These are phyloP conservation scores for Chlamydomonas sphaeroides DNA, from an alignment of 139 green algal genomes.

Conservation along the genomic window DNA sequence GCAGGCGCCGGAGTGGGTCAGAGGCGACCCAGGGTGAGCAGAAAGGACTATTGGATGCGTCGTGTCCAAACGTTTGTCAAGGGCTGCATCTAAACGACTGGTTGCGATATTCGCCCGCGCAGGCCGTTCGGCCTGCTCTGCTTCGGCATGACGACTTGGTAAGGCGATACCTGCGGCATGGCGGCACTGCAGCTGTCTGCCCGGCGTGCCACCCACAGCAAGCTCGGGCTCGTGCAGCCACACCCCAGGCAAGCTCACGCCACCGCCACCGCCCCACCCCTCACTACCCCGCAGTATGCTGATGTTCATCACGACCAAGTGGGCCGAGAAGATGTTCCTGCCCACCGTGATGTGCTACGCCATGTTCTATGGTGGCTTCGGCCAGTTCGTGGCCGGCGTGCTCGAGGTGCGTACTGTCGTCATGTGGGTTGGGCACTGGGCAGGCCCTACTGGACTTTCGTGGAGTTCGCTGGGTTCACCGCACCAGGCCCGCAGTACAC, in stretches of 20 bases:
- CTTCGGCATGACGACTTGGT: not conserved
- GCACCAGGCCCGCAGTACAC: not conserved
- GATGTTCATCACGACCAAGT: not conserved
- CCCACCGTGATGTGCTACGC: constrained; percentile 62
- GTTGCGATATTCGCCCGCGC: not conserved
- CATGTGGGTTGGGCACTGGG: not conserved
- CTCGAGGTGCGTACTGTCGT: constrained; percentile 60
- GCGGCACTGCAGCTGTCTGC: no score
- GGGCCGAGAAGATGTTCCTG: constrained; percentile 30
- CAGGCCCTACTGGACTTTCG: not conserved
- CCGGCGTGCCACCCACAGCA: not conserved
- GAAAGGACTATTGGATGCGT: no score
- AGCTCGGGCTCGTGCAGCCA: not conserved
- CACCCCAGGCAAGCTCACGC: not conserved
- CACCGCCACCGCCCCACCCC: not conserved
- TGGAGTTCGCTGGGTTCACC: not conserved
- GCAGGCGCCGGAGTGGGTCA: constrained; percentile 24
- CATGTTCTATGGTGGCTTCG: constrained; percentile 72
- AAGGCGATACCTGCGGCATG: no score
- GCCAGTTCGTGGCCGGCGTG: constrained; percentile 76
- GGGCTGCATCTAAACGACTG: not conserved
- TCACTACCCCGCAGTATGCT: not conserved
- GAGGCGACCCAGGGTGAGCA: constrained; percentile 31
- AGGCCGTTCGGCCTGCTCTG: not conserved
- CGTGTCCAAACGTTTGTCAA: no score